Percentiles rank a stretch among this genome's conserved stretches.
Evolutionary conservation across 306 rosid genomes (phyloP).

Genomic region (Dalbergia cultrata): DNA sequence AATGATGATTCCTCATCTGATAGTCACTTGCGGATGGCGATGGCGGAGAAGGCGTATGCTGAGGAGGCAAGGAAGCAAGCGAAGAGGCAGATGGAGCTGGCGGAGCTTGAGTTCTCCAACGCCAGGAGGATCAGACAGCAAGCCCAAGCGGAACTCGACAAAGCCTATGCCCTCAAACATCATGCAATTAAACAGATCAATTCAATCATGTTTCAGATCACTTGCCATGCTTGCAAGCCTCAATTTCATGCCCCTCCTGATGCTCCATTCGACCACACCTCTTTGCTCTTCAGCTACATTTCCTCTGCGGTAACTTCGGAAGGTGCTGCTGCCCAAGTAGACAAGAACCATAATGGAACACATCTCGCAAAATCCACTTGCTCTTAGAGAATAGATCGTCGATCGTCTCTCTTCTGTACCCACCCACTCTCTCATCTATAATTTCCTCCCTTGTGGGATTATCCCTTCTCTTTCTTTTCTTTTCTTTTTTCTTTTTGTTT

Average conservation of each 20-base stretch:
- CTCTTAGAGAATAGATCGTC: too few relatives aligned
- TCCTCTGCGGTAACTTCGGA: slow-evolving; percentile 69
- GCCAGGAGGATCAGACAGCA: slow-evolving; percentile 89
- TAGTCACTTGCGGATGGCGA: slow-evolving; percentile 65
- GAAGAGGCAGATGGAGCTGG: slow-evolving; percentile 75
- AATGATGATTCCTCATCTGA: too few relatives aligned
- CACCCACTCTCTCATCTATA: too few relatives aligned
- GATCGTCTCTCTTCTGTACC: too few relatives aligned
- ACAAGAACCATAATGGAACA: slow-evolving; percentile 4
- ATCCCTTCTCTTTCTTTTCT: not conserved
- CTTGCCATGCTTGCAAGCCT: slow-evolving; percentile 84
- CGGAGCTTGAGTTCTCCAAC: slow-evolving; percentile 81
- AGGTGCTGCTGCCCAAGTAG: slow-evolving; percentile 53
- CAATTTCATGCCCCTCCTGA: slow-evolving; percentile 50
- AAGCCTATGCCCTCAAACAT: slow-evolving; percentile 74
- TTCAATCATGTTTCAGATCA: slow-evolving; percentile 86
- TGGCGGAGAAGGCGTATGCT: slow-evolving; percentile 79
- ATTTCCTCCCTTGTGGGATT: not conserved
- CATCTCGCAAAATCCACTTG: too few relatives aligned
- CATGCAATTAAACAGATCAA: slow-evolving; percentile 79
- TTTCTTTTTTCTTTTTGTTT: not conserved
- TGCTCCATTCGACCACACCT: slow-evolving; percentile 48
- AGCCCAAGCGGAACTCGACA: slow-evolving; percentile 81
- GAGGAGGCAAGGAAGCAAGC: slow-evolving; percentile 92
- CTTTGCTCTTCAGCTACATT: slow-evolving; percentile 69